Evolutionary conservation across 768 basidiomycete species (phyloP).

Genomic region (Phlebiopsis flavidoalba): DNA sequence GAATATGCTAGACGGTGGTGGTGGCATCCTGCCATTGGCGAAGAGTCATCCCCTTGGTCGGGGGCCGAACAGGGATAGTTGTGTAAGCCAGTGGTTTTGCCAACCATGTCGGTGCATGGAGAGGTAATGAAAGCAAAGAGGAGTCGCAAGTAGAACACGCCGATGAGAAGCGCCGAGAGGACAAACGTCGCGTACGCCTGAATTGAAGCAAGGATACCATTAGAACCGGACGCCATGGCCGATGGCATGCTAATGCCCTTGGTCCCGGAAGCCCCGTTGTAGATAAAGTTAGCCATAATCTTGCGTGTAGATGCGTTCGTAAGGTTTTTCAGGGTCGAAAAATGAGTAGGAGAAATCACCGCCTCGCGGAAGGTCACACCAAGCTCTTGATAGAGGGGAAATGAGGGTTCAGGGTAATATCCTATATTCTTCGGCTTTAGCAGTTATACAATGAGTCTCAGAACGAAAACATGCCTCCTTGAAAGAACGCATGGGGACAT

Average conservation of each 20-base stretch:
- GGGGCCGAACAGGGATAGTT: slow-evolving; percentile 1
- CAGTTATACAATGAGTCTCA: not conserved
- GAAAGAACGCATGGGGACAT: slow-evolving; percentile 80
- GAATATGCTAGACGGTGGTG: slow-evolving; percentile 35
- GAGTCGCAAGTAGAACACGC: slow-evolving; percentile 35
- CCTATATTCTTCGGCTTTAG: slow-evolving; percentile 34
- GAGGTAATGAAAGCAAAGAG: slow-evolving; percentile 38
- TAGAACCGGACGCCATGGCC: slow-evolving; percentile 11
- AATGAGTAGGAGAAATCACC: slow-evolving; percentile 65
- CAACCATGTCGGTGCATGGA: not conserved
- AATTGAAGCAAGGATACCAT: not conserved
- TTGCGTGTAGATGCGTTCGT: slow-evolving; percentile 12
- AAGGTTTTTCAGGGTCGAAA: slow-evolving; percentile 41
- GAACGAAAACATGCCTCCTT: slow-evolving; percentile 51
- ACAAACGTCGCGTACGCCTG: slow-evolving; percentile 14
- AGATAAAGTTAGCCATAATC: slow-evolving; percentile 50
- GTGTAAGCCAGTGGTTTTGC: not conserved
- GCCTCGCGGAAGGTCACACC: slow-evolving; percentile 50
- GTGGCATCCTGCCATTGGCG: slow-evolving; percentile 41
- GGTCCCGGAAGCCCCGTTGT: slow-evolving; percentile 58
- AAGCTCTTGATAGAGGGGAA: slow-evolving; percentile 53
- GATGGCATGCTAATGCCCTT: slow-evolving; percentile 50
- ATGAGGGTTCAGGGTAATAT: slow-evolving; percentile 68
- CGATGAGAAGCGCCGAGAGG: slow-evolving; percentile 23
- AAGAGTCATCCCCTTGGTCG: slow-evolving; percentile 34